Conservation (phyloP, 129 eudicot species). For the Daucus carota region DNA sequence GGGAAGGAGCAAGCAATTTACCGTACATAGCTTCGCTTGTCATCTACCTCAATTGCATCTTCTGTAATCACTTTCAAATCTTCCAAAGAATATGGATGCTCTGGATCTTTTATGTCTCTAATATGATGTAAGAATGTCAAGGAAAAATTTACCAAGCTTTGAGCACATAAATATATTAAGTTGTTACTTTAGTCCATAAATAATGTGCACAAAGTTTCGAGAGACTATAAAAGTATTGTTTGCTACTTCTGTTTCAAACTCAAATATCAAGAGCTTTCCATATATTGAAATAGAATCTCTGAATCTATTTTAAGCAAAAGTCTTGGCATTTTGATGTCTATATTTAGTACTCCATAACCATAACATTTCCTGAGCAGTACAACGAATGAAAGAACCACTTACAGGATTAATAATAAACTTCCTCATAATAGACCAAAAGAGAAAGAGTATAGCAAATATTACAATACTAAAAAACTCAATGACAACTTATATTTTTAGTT, state of each 20-base stretch:
- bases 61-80: conserved; percentile 88
- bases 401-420: not conserved
- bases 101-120: conserved; percentile 98
- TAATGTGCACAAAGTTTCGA: not conserved
- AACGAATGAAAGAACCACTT: not conserved
- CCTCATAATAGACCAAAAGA: not conserved
- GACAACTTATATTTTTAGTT: not conserved
- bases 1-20: conserved; percentile 15
- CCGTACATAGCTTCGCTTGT: conserved; percentile 64
- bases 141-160: conserved; percentile 9
- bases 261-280: not conserved
- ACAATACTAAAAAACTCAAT: not conserved
- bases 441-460: not conserved
- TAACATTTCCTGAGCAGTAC: not conserved
- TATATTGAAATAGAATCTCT: not conserved
- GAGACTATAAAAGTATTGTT: not conserved
- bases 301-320: not conserved
- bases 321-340: not conserved
- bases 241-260: not conserved
- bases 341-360: not conserved
- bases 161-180: not conserved
- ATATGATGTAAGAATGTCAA: conserved; percentile 69
- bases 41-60: conserved; percentile 93
- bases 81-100: conserved; percentile 93
- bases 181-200: not conserved